phyloP scores from a whole-genome alignment of 495 filamentous ascomycete species.

The Aspergillus sclerotioniger region DNA sequence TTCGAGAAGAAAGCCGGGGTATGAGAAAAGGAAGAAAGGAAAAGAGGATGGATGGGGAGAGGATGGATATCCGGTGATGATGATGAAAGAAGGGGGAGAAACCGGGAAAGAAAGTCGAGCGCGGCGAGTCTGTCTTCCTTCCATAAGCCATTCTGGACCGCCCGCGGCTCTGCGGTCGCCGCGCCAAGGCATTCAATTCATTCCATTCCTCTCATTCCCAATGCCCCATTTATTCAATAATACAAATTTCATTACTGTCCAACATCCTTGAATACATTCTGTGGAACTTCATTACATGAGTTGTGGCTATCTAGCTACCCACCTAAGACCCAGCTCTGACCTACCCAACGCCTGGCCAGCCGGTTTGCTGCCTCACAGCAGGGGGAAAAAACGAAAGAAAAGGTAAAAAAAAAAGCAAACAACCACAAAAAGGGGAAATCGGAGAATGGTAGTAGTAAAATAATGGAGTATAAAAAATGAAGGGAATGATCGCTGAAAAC shows the following conservation, averaged over 20 bases:
- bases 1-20: constrained; percentile 11
- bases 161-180: constrained; percentile 1
- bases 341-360: constrained; percentile 4
- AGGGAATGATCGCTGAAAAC: constrained; percentile 7
- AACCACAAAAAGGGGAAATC: constrained; percentile 19
- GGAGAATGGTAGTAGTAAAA: constrained; percentile 14
- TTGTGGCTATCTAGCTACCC: background rate
- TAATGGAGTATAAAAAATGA: constrained; percentile 8
- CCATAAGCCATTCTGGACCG: constrained; percentile 4
- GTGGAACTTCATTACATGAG: background rate
- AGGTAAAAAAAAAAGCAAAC: constrained; percentile 5
- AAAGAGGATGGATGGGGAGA: constrained; percentile 16
- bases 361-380: background rate
- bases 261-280: background rate
- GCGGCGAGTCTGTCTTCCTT: background rate
- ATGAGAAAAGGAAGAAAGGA: constrained; percentile 11
- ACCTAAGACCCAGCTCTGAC: no score
- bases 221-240: background rate
- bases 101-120: constrained; percentile 10
- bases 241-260: no score
- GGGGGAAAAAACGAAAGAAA: constrained; percentile 6
- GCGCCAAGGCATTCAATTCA: background rate
- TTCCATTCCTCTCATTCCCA: background rate
- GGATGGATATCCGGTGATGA: constrained; percentile 18
- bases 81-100: constrained; percentile 29